Evolutionary conservation across 1,284 basidiomycete genomes (phyloP).

Genomic region (Sporisorium exsertum): DNA sequence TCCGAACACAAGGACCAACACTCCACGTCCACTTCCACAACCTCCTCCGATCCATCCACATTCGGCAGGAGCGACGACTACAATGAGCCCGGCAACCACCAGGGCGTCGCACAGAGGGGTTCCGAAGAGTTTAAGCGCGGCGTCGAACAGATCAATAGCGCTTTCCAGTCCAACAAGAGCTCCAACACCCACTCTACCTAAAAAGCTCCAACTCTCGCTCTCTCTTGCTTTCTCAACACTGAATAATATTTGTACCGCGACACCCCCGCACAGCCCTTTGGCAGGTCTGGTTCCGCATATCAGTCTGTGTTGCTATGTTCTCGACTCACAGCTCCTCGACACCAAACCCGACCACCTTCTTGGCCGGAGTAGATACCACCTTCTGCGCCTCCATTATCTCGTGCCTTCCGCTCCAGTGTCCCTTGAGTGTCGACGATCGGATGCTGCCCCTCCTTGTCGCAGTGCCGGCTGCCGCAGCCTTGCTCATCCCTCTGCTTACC

Average conservation of each 20-base stretch:
- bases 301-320: not conserved
- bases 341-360: slow-evolving; percentile 39
- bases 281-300: not conserved
- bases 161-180: slow-evolving; percentile 8
- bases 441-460: slow-evolving; percentile 18
- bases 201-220: not conserved
- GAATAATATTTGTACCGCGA: not conserved
- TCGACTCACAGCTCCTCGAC: slow-evolving; percentile 22
- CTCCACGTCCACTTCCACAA: not conserved
- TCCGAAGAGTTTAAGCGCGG: slow-evolving; percentile 36
- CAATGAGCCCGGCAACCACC: slow-evolving; percentile 14
- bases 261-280: not conserved
- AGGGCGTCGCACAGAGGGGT: slow-evolving; percentile 32
- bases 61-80: slow-evolving; percentile 31
- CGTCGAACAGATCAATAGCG: slow-evolving; percentile 10
- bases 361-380: slow-evolving; percentile 24
- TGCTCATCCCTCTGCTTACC: not conserved
- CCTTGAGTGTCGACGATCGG: slow-evolving; percentile 43
- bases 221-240: not conserved
- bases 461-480: not conserved
- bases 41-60: slow-evolving; percentile 7
- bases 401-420: slow-evolving; percentile 23
- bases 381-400: slow-evolving; percentile 25
- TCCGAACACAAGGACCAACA: not conserved
- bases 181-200: slow-evolving; percentile 7